Conservation (phyloP, 352 stramenopile species). For the Phytophthora syringae region DNA sequence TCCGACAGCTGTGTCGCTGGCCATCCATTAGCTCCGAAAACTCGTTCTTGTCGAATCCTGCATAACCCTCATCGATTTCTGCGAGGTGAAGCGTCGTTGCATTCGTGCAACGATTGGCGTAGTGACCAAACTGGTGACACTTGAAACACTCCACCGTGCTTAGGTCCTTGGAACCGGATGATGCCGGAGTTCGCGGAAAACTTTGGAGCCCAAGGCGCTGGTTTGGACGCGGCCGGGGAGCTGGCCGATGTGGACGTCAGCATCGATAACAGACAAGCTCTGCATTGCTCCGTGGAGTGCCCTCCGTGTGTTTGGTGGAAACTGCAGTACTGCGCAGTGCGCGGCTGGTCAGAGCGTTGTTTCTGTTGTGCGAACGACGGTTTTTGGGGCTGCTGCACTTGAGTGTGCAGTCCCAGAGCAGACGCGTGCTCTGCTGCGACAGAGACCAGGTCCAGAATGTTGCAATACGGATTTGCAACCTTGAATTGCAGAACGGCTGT, state of each 20-base stretch:
- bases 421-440: constrained; percentile 5
- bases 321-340: neutral
- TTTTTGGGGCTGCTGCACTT: neutral
- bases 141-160: constrained; percentile 7
- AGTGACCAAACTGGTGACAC: constrained; percentile 3
- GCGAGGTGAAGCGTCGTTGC: too few species aligned
- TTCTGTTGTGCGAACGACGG: neutral
- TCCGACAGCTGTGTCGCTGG: neutral
- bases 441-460: constrained; percentile 6
- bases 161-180: neutral
- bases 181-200: neutral
- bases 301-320: neutral
- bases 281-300: neutral
- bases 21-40: too few species aligned
- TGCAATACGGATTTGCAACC: constrained; percentile 8
- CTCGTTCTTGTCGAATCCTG: too few species aligned
- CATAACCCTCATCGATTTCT: too few species aligned
- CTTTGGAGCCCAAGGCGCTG: neutral
- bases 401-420: neutral
- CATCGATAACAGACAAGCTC: neutral
- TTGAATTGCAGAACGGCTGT: constrained; percentile 7
- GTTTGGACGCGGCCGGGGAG: neutral
- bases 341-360: neutral
- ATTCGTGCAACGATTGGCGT: constrained; percentile 6
- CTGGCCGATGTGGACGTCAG: neutral